Evolutionary conservation across 306 rosid genomes (phyloP).

Genomic region (Senna tora): DNA sequence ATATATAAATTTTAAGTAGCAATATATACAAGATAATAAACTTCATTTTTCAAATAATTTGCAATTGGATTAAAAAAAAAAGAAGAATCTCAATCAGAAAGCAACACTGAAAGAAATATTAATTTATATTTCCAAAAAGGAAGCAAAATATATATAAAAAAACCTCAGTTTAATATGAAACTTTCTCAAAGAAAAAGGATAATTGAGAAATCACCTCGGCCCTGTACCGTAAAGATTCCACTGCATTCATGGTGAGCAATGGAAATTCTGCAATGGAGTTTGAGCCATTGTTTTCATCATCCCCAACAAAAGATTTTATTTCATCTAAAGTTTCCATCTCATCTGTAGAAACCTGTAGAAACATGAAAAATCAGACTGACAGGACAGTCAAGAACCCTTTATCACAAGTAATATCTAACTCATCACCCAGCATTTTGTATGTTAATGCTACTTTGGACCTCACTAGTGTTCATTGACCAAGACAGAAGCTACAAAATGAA

Average conservation of each 20-base stretch:
- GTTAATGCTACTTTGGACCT: constrained; percentile 22
- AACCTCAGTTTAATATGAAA: constrained; percentile 1
- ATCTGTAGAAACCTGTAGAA: constrained; percentile 74
- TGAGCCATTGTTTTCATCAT: constrained; percentile 61
- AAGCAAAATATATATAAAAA: constrained; percentile 18
- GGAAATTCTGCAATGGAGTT: constrained; percentile 70
- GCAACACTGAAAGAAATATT: constrained; percentile 2
- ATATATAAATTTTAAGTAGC: background rate
- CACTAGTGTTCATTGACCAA: constrained; percentile 25
- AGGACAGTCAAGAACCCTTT: background rate
- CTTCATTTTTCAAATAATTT: constrained; percentile 16
- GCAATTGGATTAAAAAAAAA: background rate
- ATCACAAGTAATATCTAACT: constrained; percentile 24
- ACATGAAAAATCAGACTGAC: constrained; percentile 23
- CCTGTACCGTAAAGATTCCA: constrained; percentile 90
- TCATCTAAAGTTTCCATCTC: constrained; percentile 83
- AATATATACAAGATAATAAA: background rate
- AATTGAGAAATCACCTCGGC: constrained; percentile 72
- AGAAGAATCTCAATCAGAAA: constrained; percentile 2
- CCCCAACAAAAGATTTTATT: constrained; percentile 69
- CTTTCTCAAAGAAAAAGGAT: constrained; percentile 26
- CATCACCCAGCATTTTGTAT: constrained; percentile 21
- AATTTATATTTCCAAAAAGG: background rate
- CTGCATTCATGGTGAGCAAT: constrained; percentile 71
- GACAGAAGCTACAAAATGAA: background rate